Conservation (phyloP, 164 flowering plant genomes). For the Nelumbo lutea region DNA sequence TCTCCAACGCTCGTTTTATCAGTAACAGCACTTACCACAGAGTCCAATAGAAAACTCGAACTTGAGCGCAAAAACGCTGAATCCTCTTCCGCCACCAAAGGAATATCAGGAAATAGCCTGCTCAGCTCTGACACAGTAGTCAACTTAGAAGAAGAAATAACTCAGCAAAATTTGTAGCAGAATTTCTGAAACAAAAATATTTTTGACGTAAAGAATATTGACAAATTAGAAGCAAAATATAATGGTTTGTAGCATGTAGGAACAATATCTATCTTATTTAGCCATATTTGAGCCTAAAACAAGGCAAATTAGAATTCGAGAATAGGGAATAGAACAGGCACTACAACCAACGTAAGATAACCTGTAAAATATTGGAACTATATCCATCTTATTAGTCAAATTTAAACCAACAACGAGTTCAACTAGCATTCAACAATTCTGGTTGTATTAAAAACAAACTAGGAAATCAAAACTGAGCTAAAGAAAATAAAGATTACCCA, state of each 20-base stretch:
- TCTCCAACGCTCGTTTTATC: conserved; percentile 34
- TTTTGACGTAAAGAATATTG: too few species aligned
- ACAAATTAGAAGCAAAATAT: too few species aligned
- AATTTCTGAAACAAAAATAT: too few species aligned
- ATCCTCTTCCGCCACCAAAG: conserved; percentile 96
- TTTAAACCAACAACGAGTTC: too few species aligned
- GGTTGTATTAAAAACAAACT: background rate
- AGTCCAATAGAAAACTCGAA: conserved; percentile 36
- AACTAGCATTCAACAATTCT: too few species aligned
- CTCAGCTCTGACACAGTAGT: conserved; percentile 49
- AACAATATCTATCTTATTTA: too few species aligned
- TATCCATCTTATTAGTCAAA: background rate
- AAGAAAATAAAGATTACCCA: conserved; percentile 43
- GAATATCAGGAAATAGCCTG: conserved; percentile 67
- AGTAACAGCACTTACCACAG: conserved; percentile 50
- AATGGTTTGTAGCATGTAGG: too few species aligned
- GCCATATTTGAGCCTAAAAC: background rate
- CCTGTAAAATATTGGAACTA: background rate
- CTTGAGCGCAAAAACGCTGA: conserved; percentile 56
- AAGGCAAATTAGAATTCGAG: background rate
- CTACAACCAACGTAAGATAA: background rate
- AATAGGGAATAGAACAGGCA: background rate
- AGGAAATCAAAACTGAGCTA: background rate
- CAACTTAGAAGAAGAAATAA: too few species aligned
- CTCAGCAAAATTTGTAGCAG: too few species aligned